Evolutionary conservation across 225 moss, liverwort and hornwort genomes (phyloP), one percentile per base, ranked within the genome.

Genomic region (Sphagnum contortum): DNA sequence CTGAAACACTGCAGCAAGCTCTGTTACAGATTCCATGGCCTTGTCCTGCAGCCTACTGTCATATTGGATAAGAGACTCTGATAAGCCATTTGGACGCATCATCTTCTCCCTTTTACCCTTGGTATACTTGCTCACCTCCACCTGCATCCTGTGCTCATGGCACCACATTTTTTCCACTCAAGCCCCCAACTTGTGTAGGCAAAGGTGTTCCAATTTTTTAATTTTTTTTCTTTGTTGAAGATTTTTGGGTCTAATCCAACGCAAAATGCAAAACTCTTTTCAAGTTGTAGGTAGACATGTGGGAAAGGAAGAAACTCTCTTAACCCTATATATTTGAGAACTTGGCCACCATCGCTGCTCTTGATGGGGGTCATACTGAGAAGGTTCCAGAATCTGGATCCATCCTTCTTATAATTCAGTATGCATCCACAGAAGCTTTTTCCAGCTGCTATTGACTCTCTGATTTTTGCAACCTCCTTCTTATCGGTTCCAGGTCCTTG

Each of bases 71-170:
- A 94, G 86, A 11, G 94, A 94, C 64, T 91, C 94, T 0, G 94
- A 89, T 54, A 94, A 75, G 53, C 94, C 94, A 9, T 94, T 94
- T 6, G 91, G 91, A 4, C 94, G 87, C 69, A 91, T 12, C 1
- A 80, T 57, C 12, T 73, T 82, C 50, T 89, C 83, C 68, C 82
- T 94, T 7, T 57, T 80, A 64, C 94, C 94, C 73, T 94, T 91
- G 8, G 94, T 94, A 69, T 91, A 91, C 74, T 94, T 94, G 84
- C 91, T 94, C 72, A 94, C 94, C 73, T 94, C 94, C 76, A 94
- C 94, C 74, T 94, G 94, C 94, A 94, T 94, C 72, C 93, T 93
- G 80, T 63, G 72, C 69, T 29, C 29, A 29, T 29, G 29, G 29
- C 29, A 29, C 29, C 29, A 29, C 29, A 29, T 29, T 29, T 29